These are phyloP conservation scores for Chrysosporium queenslandicum DNA, from an alignment of 2,329 filamentous ascomycete genomes.

Conservation along the genomic window DNA sequence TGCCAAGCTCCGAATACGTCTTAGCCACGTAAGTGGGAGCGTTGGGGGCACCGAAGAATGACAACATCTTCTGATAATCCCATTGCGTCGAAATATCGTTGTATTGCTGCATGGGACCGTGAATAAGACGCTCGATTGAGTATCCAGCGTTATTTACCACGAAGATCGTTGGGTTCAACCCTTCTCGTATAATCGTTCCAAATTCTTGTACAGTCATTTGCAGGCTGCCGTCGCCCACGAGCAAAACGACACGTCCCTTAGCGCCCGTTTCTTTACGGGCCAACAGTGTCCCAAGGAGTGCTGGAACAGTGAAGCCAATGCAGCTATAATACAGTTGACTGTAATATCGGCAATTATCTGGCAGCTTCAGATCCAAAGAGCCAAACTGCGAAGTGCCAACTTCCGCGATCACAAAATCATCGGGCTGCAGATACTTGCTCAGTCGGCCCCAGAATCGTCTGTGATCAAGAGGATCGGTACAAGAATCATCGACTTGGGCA, in stretches of 20 bases:
- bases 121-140: constrained; percentile 24
- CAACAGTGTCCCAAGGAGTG: constrained; percentile 19
- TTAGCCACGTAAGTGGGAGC: constrained; percentile 13
- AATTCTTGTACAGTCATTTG: constrained; percentile 25
- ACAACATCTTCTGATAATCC: constrained; percentile 22
- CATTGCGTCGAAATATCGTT: constrained; percentile 23
- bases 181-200: constrained; percentile 21
- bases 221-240: constrained; percentile 23
- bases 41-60: constrained; percentile 20
- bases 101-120: constrained; percentile 21
- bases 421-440: constrained; percentile 13
- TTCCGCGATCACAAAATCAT: constrained; percentile 21
- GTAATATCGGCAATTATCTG: constrained; percentile 19
- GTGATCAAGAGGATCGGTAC: constrained; percentile 13
- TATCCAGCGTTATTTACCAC: constrained; percentile 25
- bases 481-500: constrained; percentile 12
- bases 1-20: constrained; percentile 16
- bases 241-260: constrained; percentile 19
- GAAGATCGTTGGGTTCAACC: constrained; percentile 20
- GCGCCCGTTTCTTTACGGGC: constrained; percentile 19
- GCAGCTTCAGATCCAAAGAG: constrained; percentile 18
- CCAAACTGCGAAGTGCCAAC: constrained; percentile 22
- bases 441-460: constrained; percentile 15
- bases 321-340: constrained; percentile 22
- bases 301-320: constrained; percentile 22